A percentile compares a stretch with the other conserved stretches of the same genome.
phyloP scores from a whole-genome alignment of 2,329 filamentous ascomycete species.

The Alternaria solani region DNA sequence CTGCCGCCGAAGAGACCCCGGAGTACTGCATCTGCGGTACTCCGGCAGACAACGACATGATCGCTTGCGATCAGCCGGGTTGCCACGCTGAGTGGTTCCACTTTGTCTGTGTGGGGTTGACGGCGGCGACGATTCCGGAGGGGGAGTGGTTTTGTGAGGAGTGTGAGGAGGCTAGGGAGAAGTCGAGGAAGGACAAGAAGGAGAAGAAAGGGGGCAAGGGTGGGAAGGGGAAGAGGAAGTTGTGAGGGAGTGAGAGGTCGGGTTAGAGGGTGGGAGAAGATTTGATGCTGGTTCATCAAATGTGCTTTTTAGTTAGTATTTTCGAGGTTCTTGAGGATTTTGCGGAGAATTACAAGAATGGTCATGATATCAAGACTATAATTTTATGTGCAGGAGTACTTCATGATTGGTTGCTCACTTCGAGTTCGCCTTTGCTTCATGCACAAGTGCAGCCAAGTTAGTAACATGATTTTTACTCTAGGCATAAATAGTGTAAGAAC shows the following conservation, averaged over 20 bases:
- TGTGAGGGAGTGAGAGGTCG: not conserved
- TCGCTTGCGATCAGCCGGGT: slow-evolving; percentile 6
- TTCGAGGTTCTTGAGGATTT: not conserved
- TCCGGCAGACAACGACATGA: not conserved
- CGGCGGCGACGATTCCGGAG: not conserved
- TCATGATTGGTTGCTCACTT: not conserved
- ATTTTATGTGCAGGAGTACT: not conserved
- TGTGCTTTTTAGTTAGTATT: not conserved
- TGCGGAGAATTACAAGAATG: not conserved
- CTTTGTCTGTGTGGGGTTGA: slow-evolving; percentile 9
- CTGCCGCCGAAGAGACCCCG: not conserved
- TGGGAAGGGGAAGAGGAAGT: not conserved
- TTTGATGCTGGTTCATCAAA: not conserved
- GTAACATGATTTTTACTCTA: not conserved
- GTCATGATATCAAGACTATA: not conserved
- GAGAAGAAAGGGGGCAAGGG: not conserved
- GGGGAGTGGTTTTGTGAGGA: slow-evolving; percentile 11
- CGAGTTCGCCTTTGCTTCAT: not conserved
- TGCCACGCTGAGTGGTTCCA: slow-evolving; percentile 9
- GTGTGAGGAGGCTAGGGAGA: not conserved
- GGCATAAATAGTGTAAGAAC: too few species aligned
- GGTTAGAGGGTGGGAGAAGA: not conserved
- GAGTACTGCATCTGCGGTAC: slow-evolving; percentile 6
- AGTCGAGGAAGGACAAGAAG: not conserved
- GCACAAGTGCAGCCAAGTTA: not conserved